These are phyloP conservation scores for Macrolepiota dolichaula DNA, from an alignment of 768 basidiomycete species.

Conservation along the genomic window DNA sequence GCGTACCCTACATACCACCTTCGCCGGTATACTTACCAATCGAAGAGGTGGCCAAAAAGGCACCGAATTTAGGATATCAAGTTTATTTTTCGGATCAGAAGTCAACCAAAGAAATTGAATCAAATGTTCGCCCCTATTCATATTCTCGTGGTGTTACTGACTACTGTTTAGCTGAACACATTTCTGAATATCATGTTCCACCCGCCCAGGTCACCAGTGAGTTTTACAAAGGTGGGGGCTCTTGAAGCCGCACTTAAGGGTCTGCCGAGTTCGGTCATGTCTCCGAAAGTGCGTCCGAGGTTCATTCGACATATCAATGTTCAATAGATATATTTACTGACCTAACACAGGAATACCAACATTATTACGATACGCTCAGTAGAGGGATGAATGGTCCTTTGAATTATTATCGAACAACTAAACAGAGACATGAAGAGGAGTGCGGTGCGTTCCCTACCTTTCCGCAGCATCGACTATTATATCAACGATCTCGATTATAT, in stretches of 20 bases:
- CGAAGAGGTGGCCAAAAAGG: constrained; percentile 43
- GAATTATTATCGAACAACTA: constrained; percentile 72
- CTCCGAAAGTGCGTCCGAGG: not conserved
- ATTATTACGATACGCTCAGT: constrained; percentile 43
- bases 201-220: constrained; percentile 14
- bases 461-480: not conserved
- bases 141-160: not conserved
- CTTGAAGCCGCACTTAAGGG: constrained; percentile 13
- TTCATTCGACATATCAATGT: not conserved
- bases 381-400: constrained; percentile 66
- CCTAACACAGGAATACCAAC: constrained; percentile 47
- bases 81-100: constrained; percentile 55
- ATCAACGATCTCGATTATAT: constrained; percentile 2
- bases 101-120: constrained; percentile 54
- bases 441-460: constrained; percentile 24
- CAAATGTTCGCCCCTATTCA: constrained; percentile 37
- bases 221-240: constrained; percentile 24
- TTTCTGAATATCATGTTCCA: constrained; percentile 30
- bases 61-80: constrained; percentile 66
- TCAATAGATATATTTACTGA: not conserved
- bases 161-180: constrained; percentile 29
- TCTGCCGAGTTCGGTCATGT: not conserved
- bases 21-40: constrained; percentile 43
- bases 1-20: constrained; percentile 66
- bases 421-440: constrained; percentile 67